phyloP scores from a whole-genome alignment of 2,329 filamentous ascomycete genomes.

The Xylariaceae sp. region DNA sequence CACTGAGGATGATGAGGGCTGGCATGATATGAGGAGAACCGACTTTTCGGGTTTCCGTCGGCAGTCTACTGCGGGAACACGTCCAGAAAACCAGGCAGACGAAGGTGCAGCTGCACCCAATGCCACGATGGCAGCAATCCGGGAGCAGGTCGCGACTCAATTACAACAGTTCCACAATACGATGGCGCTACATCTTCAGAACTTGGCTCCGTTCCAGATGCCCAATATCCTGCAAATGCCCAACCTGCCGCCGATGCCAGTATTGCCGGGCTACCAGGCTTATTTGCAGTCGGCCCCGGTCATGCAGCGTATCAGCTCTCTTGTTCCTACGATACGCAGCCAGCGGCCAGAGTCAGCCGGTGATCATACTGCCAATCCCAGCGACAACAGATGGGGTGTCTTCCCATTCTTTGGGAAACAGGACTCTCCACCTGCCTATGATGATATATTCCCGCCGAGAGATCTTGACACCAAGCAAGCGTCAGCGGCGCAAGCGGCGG shows the following conservation, averaged over 20 bases:
- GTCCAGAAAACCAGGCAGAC: slow-evolving; percentile 30
- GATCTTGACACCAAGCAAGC: slow-evolving; percentile 51
- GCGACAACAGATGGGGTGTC: slow-evolving; percentile 62
- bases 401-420: slow-evolving; percentile 46
- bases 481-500: slow-evolving; percentile 52
- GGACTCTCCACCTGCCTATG: slow-evolving; percentile 65
- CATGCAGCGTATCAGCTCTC: slow-evolving; percentile 65
- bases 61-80: slow-evolving; percentile 20
- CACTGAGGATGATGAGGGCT: slow-evolving; percentile 37
- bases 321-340: slow-evolving; percentile 60
- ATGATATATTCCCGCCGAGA: slow-evolving; percentile 65
- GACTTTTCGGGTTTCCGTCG: slow-evolving; percentile 23
- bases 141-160: slow-evolving; percentile 67
- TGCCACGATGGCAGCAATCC: slow-evolving; percentile 62
- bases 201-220: slow-evolving; percentile 56
- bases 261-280: slow-evolving; percentile 66
- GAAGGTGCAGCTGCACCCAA: slow-evolving; percentile 48
- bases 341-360: slow-evolving; percentile 45
- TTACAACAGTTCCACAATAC: slow-evolving; percentile 72
- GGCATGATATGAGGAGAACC: slow-evolving; percentile 35
- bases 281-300: slow-evolving; percentile 55
- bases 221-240: slow-evolving; percentile 60
- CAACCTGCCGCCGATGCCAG: slow-evolving; percentile 51
- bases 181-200: slow-evolving; percentile 61
- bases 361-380: slow-evolving; percentile 37